Evolutionary conservation across 352 stramenopile genomes (phyloP), one percentile per base, ranked within the genome.

Genomic region (Elongisporangium anandrum): DNA sequence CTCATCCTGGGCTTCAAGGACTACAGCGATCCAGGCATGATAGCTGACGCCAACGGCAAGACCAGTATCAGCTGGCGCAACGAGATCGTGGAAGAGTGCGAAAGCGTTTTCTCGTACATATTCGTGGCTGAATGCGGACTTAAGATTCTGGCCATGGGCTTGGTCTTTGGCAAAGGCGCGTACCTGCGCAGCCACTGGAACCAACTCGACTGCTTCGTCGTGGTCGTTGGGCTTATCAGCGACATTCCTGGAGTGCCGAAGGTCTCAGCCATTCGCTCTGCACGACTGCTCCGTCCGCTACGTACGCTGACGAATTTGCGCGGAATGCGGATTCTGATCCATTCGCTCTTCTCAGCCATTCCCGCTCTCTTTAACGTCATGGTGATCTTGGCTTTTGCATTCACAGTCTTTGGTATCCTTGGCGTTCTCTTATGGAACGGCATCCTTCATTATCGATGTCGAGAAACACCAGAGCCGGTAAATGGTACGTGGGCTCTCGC

Each of bases 161-260:
- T 87, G 19, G 38, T 75, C 6, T 63, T 83, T 13, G 82, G 81
- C 9, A 56, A 76, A 16, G 79, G 79, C 4, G 65, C 66, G 15
- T 96, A 94, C 52, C 53, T 93, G 15, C 69, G 73, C 38, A 85
- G 88, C 59, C 66, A 75, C 38, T 96, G 87, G 86, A 96, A 96
- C 54, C 67, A 81, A 26, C 69, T 96, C 16, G 88, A 96, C 59
- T 96, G 93, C 64, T 78, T 95, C 45, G 85, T 96, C 17, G 88
- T 96, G 38, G 59, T 89, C 7, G 47, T 76, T 9, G 72, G 69
- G 4, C 61, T 77, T 26, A 72, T 79, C 39, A 52, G 71, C 24
- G 73, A 77, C 50, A 38, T 80, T 16, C 73, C 72, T 1, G 61
- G 66, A 15, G 66, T 81, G 6, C 72, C 72, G 2, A 84, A 79